Evolutionary conservation across 257 asterid genomes (phyloP), one percentile per base, ranked within the genome.

Genomic region (Salvia miltiorrhiza): DNA sequence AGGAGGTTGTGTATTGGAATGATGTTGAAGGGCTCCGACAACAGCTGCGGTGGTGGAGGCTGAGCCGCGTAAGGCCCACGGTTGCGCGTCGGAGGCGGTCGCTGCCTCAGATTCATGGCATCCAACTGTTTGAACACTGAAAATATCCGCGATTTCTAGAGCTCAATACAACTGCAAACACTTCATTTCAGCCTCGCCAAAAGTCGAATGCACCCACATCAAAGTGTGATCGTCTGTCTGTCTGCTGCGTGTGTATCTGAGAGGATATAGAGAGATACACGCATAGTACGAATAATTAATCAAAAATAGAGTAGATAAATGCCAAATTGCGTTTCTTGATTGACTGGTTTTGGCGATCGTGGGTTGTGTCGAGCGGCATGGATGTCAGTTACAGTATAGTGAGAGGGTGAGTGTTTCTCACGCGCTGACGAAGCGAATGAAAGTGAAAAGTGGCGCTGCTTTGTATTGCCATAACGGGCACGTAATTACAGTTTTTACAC

Each of bases 1-100:
- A 90, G 77, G 23, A 87, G 81, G 80, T 77, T 76, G 70, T 90
- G 89, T 72, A 93, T 84, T 53, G 98, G 98, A 16, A 90, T 88
- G 32, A 93, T 90, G 83, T 93, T 90, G 83, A 21, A 90, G 3
- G 85, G 80, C 71, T 86, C 85, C 4, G 65, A n/a, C 1, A 72
- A 19, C 48, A 67, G 78, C 37, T 63, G 66, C 39, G 16, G 83
- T 11, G 67, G 84, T 1, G 81, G 83, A 7, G 80, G 70, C 28
- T 16, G 73, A 9, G 79, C 82, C 80, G 87, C 83, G 85, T 82
- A 16, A 1, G 76, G 60, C 2, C 21, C 89, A 48, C 89, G 88
- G 62, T 85, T 90, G 82, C 90, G 86, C 80, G 87, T 69, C 13
- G 83, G 63, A 0, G 10, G 35, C 5, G 85, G 84, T 13, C 92